Evolutionary conservation across 352 stramenopile genomes (phyloP), one percentile per base, ranked within the genome.

Genomic region (Heterotrichella gracilis): DNA sequence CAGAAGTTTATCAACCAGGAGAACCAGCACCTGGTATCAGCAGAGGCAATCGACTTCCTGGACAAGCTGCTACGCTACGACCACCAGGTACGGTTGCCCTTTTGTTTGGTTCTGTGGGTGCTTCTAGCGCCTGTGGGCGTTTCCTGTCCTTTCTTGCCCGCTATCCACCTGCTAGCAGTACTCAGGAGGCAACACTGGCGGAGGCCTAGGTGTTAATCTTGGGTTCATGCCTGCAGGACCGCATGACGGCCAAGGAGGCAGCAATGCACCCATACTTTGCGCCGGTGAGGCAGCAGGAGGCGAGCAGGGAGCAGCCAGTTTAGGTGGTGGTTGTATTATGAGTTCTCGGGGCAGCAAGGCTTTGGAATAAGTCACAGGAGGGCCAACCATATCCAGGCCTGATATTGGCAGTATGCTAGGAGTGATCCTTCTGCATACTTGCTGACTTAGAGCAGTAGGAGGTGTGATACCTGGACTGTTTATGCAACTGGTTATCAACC

Each of bases 191-290:
- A n/a, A n/a, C n/a, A n/a, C n/a, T n/a, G n/a, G n/a, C n/a, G 84
- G 53, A 92, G 93, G 68, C 2, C 1, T 0, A 2, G 2, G 17
- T 0, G 21, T 14, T 76, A 85, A 96, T 79, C 86, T 94, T 75
- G n/a, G n/a, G n/a, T n/a, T n/a, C n/a, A n/a, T n/a, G n/a, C n/a
- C n/a, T n/a, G n/a, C 89, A 98, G 77, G 88, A 97, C 75, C 80
- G 92, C 69, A 77, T 97, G 74, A 96, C 91, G 72, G 92, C 92
- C 19, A 90, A 95, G 75, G 90, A 99, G 75, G 91, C 92, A 3
- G 96, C 95, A 88, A 81, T 84, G 32, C 92, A 98, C 80, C 80
- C 86, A 24, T 99, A 96, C 78, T 97, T 99, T 80, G 84, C 91
- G 73, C 83, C 85, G 3, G 81, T 99, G n/a, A n/a, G n/a, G n/a